Evolutionary conservation across 2,329 filamentous ascomycete genomes (phyloP).

Genomic region (Thelonectria discophora): DNA sequence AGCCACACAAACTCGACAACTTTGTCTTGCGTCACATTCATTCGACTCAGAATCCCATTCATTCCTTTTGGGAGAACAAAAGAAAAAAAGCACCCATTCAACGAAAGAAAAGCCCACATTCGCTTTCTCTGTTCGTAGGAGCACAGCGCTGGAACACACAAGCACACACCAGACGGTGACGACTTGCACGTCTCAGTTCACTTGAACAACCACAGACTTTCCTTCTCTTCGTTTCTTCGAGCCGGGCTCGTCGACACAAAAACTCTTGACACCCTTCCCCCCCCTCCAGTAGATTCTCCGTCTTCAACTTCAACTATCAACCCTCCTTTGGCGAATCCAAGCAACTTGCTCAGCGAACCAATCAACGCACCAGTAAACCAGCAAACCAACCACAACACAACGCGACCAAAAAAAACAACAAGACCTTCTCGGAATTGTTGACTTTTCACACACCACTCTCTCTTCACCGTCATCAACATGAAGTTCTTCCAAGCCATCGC

Average conservation of each 20-base stretch:
- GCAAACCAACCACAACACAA: background rate
- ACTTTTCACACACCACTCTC: constrained; percentile 9
- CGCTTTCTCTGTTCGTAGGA: constrained; percentile 9
- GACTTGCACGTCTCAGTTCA: constrained; percentile 7
- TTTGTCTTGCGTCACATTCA: constrained; percentile 4
- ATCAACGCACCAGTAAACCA: background rate
- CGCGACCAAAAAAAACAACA: constrained; percentile 20
- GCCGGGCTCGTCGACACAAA: constrained; percentile 29
- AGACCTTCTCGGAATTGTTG: constrained; percentile 2
- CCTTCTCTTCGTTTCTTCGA: constrained; percentile 13
- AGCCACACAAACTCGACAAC: background rate
- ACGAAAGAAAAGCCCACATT: background rate
- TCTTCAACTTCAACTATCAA: background rate
- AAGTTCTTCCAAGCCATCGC: constrained; percentile 50
- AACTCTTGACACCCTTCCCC: constrained; percentile 1
- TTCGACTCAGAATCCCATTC: background rate
- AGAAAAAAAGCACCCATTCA: background rate
- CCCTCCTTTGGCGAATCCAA: background rate
- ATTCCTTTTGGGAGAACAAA: background rate
- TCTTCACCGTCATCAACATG: constrained; percentile 48
- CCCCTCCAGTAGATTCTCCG: background rate
- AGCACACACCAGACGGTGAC: constrained; percentile 1
- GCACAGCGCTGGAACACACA: constrained; percentile 22
- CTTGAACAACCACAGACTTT: constrained; percentile 14
- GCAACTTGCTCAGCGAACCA: background rate